These are phyloP conservation scores for Epichloe uncinata DNA, from an alignment of 2,329 filamentous ascomycete genomes.

Conservation along the genomic window DNA sequence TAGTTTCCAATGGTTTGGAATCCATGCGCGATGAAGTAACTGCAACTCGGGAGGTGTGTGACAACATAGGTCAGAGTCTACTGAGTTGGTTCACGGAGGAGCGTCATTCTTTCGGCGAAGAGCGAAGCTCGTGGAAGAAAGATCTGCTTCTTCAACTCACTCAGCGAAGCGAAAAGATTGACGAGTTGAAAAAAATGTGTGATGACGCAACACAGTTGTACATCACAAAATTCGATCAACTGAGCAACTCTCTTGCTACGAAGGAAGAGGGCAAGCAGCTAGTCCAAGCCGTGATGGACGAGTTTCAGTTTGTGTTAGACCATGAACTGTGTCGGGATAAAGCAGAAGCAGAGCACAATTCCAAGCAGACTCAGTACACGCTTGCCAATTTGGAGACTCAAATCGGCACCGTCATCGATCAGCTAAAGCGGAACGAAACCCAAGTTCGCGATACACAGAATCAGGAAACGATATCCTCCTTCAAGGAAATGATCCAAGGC, in stretches of 20 bases:
- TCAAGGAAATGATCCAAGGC: constrained; percentile 11
- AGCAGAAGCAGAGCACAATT: constrained; percentile 8
- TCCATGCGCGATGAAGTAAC: neutral
- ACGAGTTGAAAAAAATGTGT: neutral
- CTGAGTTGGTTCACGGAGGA: neutral
- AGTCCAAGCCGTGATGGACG: constrained; percentile 9
- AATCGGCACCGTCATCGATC: constrained; percentile 10
- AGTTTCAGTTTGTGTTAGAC: constrained; percentile 12
- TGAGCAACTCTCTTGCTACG: constrained; percentile 1
- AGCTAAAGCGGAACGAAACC: constrained; percentile 4
- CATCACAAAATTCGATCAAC: neutral
- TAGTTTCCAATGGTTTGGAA: neutral
- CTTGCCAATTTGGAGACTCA: constrained; percentile 9
- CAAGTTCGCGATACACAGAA: neutral
- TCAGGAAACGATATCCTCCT: neutral
- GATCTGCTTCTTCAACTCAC: neutral
- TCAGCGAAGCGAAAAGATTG: neutral
- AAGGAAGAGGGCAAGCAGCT: constrained; percentile 6
- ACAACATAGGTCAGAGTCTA: neutral
- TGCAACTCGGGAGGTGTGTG: neutral
- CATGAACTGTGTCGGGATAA: constrained; percentile 12
- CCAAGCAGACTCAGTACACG: constrained; percentile 7
- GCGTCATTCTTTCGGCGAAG: neutral
- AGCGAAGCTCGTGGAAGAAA: constrained; percentile 4
- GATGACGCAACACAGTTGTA: neutral